Evolutionary conservation across 352 stramenopile species (phyloP), one percentile per base, ranked within the genome.

Genomic region (Globisporangium spiculum): DNA sequence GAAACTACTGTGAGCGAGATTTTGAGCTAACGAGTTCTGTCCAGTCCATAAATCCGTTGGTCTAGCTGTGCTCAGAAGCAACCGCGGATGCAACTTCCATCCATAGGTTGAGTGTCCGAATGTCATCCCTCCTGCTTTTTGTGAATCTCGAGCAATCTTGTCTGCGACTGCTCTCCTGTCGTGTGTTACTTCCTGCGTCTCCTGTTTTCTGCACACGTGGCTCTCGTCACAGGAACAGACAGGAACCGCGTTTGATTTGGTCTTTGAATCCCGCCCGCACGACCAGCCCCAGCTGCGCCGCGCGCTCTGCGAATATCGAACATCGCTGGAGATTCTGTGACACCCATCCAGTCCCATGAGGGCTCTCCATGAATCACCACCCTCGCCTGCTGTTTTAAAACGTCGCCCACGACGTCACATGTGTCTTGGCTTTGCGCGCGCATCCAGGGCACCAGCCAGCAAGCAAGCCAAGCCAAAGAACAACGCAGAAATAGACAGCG

Each of bases 201-300:
- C 7, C 41, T 50, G 41, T n/a, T 50, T 50, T 50, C 41, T 50
- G 41, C 41, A 50, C 41, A 50, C 41, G 16, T 4, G 0, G 41
- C 41, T 50, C 10, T 63, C 60, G 60, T 65, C 60, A 65, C 60
- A 65, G 60, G n/a, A 56, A 32, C 30, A 32, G 30, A 32, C 30
- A 32, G 30, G 30, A 32, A 32, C 30, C 30, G 30, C 30, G 30
- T 32, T 32, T 32, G 30, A 7, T 32, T 32, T 32, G 30, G 30
- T 4, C 30, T 32, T 32, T 32, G 54, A 62, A 62, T 62, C 30
- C 38, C 14, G 12, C 38, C 32, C 32, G 8, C 6, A 27, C 57
- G n/a, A 20, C 20, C 8, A 38, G 18, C 27, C 30, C 41, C 30
- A 62, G 32, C 32, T 53, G 57, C 57, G 32, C 32, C 36, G 57